A percentile compares a stretch with the other conserved stretches of the same genome.
phyloP scores from a whole-genome alignment of 2,329 filamentous ascomycete species.

The Fonsecaea erecta region DNA sequence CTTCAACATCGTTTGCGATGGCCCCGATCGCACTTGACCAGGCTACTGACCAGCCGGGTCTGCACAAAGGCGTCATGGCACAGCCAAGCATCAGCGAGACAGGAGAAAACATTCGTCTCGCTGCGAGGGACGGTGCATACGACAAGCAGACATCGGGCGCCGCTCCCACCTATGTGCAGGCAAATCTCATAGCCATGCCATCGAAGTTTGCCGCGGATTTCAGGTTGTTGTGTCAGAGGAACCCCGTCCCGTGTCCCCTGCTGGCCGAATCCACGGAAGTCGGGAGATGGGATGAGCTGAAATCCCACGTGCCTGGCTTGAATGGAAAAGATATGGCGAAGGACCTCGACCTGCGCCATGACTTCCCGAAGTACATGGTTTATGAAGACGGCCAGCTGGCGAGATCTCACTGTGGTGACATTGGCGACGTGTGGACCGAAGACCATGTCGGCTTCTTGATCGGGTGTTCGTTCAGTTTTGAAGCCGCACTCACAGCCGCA shows the following conservation, averaged over 20 bases:
- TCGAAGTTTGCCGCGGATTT: conserved; percentile 63
- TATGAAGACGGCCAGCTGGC: conserved; percentile 57
- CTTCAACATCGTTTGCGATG: background rate
- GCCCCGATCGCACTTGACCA: background rate
- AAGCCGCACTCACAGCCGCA: conserved; percentile 58
- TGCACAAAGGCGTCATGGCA: background rate
- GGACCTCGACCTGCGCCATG: conserved; percentile 61
- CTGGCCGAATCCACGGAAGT: conserved; percentile 57
- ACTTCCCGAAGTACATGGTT: conserved; percentile 63
- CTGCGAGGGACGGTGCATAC: conserved; percentile 27
- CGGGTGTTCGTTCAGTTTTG: conserved; percentile 68
- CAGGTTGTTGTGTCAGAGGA: conserved; percentile 62
- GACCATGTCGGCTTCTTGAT: conserved; percentile 67
- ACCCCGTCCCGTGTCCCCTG: conserved; percentile 67
- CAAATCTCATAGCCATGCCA: conserved; percentile 66
- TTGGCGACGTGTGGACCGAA: conserved; percentile 59
- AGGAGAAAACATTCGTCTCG: conserved; percentile 30
- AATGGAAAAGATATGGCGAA: conserved; percentile 43
- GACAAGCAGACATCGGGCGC: conserved; percentile 57
- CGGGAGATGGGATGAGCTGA: conserved; percentile 52
- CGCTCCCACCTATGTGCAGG: conserved; percentile 62
- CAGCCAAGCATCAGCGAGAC: conserved; percentile 12
- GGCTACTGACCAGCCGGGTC: background rate
- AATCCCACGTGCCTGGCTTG: conserved; percentile 44
- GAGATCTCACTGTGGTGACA: conserved; percentile 48